Base-by-base conservation (phyloP, 768 basidiomycete species). In the Boletus rubroflammeus region DNA sequence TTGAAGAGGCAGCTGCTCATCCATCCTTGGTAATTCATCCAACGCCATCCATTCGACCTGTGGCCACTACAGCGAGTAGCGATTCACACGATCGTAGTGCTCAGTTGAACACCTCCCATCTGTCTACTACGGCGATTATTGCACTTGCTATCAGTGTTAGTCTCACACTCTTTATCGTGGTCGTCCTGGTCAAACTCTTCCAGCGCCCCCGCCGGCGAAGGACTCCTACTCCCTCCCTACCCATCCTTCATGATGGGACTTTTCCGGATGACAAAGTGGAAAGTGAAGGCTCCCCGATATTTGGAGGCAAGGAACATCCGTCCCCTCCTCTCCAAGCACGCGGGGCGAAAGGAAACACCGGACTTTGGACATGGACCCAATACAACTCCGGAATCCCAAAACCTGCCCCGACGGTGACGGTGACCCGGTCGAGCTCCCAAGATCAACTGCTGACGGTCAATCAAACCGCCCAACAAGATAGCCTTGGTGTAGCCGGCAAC, bases 201-300 rank as follows among this genome's bases (percentile, higher is more conserved):
- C 69, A 69, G 53, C 78, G 79, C 28, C 85, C 82, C 23, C 73
- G 72, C 19, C 77, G 77, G 36, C 79, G 76, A 44, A 72, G 71
- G n/a, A 80, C 76, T 19, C 86, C 82, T 6, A 83, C 76, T n/a
- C 88, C 86, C 3, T 90, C 88, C 29, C 75, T 86, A n/a, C 88
- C 88, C 0, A 84, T 88, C 44, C 72, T 86, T 13, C 82, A 85
- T 53, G 82, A 86, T 36, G 73, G 70, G 13, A 78, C 75, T 55
- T 67, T 76, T 13, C 78, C 80, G 25, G 75, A 77, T 39, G 74
- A 82, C 38, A 69, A 67, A 44, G 75, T 71, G 53, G 70, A 74
- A 34, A 64, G 73, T 8, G 80, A 84, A 51, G 84, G 84, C 25
- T 89, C 88, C 3, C 86, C 85, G 25, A 71, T 90, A 34, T 90